phyloP scores from a whole-genome alignment of 1,284 basidiomycete species.

The Cutaneotrichosporon sp. region DNA sequence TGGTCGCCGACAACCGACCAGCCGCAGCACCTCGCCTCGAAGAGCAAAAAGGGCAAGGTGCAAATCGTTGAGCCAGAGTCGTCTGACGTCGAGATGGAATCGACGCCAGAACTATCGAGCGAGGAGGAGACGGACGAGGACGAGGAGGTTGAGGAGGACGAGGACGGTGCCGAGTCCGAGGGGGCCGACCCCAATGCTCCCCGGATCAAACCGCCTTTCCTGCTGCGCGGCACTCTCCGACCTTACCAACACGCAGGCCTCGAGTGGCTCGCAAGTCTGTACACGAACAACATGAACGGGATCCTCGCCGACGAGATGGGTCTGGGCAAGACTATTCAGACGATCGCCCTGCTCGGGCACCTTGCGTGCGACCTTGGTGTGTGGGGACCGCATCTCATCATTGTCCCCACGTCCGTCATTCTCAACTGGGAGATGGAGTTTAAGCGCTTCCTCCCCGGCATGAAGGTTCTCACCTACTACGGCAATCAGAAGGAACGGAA shows the following conservation, averaged over 20 bases:
- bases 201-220: slow-evolving; percentile 66
- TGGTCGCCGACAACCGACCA: slow-evolving; percentile 37
- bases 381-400: slow-evolving; percentile 94
- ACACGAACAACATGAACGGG: slow-evolving; percentile 81
- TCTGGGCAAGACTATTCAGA: slow-evolving; percentile 93
- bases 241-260: slow-evolving; percentile 92
- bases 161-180: slow-evolving; percentile 23
- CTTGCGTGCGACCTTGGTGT: slow-evolving; percentile 90
- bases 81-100: slow-evolving; percentile 9
- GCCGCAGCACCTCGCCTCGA: slow-evolving; percentile 19
- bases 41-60: slow-evolving; percentile 26
- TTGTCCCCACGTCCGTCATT: slow-evolving; percentile 91
- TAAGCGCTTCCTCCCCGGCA: slow-evolving; percentile 94
- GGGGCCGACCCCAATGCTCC: slow-evolving; percentile 55
- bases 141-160: slow-evolving; percentile 22
- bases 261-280: slow-evolving; percentile 90
- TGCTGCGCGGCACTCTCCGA: slow-evolving; percentile 79
- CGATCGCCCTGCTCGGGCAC: slow-evolving; percentile 85
- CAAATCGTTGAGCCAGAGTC: slow-evolving; percentile 16
- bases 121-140: slow-evolving; percentile 22
- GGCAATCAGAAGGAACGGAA: slow-evolving; percentile 87
- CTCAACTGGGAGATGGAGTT: slow-evolving; percentile 99
- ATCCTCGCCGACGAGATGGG: slow-evolving; percentile 83
- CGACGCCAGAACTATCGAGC: slow-evolving; percentile 6
- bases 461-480: slow-evolving; percentile 87